Base-by-base conservation (phyloP, 768 basidiomycete species). In the Pleurotus salmoneostramineus region DNA sequence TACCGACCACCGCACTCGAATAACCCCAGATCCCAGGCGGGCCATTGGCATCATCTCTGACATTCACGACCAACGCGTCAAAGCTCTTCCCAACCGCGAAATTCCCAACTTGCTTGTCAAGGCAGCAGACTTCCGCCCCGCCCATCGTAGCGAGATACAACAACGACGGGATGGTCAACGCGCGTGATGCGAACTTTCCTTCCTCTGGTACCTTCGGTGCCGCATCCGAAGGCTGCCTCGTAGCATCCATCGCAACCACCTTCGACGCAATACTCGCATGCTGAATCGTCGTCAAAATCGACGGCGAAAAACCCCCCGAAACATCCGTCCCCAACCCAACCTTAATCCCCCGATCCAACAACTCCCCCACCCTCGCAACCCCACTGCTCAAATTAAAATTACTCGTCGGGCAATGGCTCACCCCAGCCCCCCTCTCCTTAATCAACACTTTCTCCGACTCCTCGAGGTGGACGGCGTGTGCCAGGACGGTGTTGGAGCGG, bases 291-390 rank as follows among this genome's bases (percentile, higher is more conserved):
- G 78, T 82, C 60, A 97, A 77, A 59, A 98, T 89, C 4, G 93
- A 95, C 3, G 86, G 78, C 7, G 83, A 84, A 70, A 84, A 92
- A 3, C 96, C 95, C 8, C 96, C 96, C 1, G 93, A 89, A 56
- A 91, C 87, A 67, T 96, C 94, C 52, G 95, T 95, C 2, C 96
- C 96, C n/a, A 98, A 75, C 14, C 94, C 93, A 60, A 98, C 91
- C 80, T 97, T 97, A 69, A 98, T 82, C 2, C 91, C 94, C 47
- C 71, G 73, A 69, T 98, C 95, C 10, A 98, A 76, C 71, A 89
- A 86, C 60, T 79, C 73, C 2, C 89, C 92, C 5, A 98, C 82
- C 14, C 82, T 83, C 1, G 95, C 89, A 32, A 92, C 78, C 1
- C 96, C 96, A 61, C 92, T 95, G 36, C 85, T 81, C 50, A 98